Evolutionary conservation across 176 grass and related monocot species (phyloP), one percentile per base, ranked within the genome.

Genomic region (Bonia amplexicaulis): DNA sequence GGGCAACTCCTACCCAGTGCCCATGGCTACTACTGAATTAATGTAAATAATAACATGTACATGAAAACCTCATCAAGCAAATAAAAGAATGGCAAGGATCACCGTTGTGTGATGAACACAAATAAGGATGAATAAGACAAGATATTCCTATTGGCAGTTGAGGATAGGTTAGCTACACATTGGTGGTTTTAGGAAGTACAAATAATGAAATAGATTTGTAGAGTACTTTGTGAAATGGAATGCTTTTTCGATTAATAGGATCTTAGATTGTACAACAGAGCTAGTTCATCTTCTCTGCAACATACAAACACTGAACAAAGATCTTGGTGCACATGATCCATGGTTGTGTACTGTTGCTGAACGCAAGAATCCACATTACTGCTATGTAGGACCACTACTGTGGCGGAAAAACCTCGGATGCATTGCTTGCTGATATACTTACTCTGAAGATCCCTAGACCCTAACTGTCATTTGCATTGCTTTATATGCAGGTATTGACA

Each of bases 401-500:
- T 64, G 53, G 29, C 77, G n/a, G 51, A 77, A 68, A 82, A 62
- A 40, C 0, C 22, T 63, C 19, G 13, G n/a, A 46, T 68, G 9
- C 35, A 49, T 77, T 78, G 60, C 6, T 51, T 44, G 78, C 13
- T n/a, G 26, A 53, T 82, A 39, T 45, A 48, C 45, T 77, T 86
- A 71, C 15, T 26, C 23, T 78, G 44, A 82, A 47, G 22, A 86
- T 55, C 37, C 79, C 20, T 40, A 68, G 61, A 42, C 9, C 1
- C 67, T 89, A 46, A 89, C 42, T 76, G 71, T 35, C 57, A 69
- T 61, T 46, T 76, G 31, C 33, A 35, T 53, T 84, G 14, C 45
- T 80, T 79, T 84, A 58, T 88, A 65, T 87, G 82, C 87, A 99
- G 96, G 91, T 99, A 66, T 87, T 99, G 80, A 92, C 90, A 46